Base-by-base conservation (phyloP, 306 rosid genomes). In the Fragaria vesca region DNA sequence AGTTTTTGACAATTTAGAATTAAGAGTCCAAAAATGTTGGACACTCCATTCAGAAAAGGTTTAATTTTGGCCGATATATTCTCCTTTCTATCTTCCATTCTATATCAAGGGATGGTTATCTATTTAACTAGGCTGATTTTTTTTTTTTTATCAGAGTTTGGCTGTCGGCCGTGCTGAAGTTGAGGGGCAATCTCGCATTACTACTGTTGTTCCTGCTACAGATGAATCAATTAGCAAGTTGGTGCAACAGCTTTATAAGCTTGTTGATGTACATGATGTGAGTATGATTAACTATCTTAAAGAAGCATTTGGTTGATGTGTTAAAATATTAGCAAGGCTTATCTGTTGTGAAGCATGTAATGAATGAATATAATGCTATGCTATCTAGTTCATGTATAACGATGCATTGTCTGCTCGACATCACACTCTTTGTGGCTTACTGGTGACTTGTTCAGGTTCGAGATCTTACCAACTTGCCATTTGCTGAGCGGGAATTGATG, bases 131-230 rank as follows among this genome's bases (percentile, higher is more conserved):
- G 18, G 47, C 73, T 73, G 34, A 43, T 73, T 76, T 82, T 43
- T 78, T 79, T 51, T n/a, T 79, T 47, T 24, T 79, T 47, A 28
- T 73, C 89, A 92, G 97, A 92, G 97, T 86, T 87, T 92, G 85
- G 97, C 97, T 83, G 97, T 92, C 0, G 97, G 97, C 67, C 96
- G 82, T 79, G 85, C 97, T 1, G 97, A 92, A 90, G 83, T 82
- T 79, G 92, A 92, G 83, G 97, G 97, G 80, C 85, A 83, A 71
- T 92, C 97, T 73, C 90, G 97, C 78, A 85, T 90, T 83, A 92
- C 97, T 55, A 92, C 97, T 12, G 96, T 92, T 83, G 97, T 92
- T 87, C 97, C 96, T 48, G 97, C 90, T 46, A 89, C 97, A 51
- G 93, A 90, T 78, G 96, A 89, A 79, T 90, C 97, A 46, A 87